Percentiles rank a stretch among this genome's conserved stretches.
These are phyloP conservation scores for Rhexocercosporidium sp. DNA, from an alignment of 2,329 filamentous ascomycete genomes.

Conservation along the genomic window DNA sequence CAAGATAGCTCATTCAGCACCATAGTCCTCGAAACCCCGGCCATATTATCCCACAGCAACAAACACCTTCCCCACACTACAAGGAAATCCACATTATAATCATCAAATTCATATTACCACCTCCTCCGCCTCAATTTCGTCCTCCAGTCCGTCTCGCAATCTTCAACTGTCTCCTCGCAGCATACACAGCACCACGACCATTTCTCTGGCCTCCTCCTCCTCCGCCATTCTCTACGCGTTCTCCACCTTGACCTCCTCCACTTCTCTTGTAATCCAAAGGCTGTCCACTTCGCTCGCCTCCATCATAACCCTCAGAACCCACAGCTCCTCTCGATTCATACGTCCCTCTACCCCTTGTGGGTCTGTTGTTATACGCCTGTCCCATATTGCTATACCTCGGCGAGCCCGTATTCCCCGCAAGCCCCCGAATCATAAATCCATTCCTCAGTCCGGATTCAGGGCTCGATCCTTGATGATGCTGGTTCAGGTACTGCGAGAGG, in stretches of 20 bases:
- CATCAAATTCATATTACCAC: background rate
- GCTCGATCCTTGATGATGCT: background rate
- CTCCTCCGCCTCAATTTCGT: background rate
- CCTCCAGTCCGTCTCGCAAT: background rate
- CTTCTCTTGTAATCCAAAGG: background rate
- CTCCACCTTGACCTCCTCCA: background rate
- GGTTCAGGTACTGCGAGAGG: background rate
- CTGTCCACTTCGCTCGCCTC: background rate
- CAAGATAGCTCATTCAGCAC: background rate
- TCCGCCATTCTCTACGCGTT: background rate
- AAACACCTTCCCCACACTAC: background rate
- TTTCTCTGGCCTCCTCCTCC: background rate
- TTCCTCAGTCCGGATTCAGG: background rate
- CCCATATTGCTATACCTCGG: background rate
- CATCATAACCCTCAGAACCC: background rate
- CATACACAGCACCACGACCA: background rate
- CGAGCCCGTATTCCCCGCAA: background rate
- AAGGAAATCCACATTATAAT: background rate
- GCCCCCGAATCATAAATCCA: background rate
- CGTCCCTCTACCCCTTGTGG: background rate
- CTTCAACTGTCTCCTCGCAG: slow-evolving; percentile 6
- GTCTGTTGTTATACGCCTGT: slow-evolving; percentile 4
- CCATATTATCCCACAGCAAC: background rate
- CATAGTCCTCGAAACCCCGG: background rate
- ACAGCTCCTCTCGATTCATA: background rate